Conservation (phyloP, 176 grass and related monocot genomes). For the Musa itinerans region DNA sequence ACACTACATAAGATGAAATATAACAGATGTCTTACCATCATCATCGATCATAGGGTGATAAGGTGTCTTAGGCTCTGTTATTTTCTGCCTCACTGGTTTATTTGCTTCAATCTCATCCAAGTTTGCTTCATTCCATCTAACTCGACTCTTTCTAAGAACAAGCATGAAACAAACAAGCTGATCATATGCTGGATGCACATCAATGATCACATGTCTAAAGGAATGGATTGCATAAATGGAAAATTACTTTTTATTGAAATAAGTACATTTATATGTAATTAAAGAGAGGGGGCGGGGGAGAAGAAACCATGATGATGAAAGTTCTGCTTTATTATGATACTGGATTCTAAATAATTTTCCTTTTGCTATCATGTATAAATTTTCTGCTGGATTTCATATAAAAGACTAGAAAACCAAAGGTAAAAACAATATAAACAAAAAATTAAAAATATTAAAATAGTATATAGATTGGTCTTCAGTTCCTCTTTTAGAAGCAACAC, state of each 20-base stretch:
- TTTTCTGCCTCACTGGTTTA: slow-evolving; percentile 91
- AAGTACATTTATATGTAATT: too few relatives aligned
- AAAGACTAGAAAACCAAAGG: too few relatives aligned
- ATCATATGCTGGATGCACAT: neutral
- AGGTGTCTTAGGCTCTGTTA: slow-evolving; percentile 93
- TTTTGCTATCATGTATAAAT: too few relatives aligned
- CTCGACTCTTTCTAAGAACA: slow-evolving; percentile 30
- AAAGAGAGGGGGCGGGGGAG: too few relatives aligned
- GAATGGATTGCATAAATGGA: neutral
- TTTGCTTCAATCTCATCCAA: slow-evolving; percentile 90
- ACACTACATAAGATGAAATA: neutral
- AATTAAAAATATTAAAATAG: too few relatives aligned
- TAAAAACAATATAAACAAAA: too few relatives aligned
- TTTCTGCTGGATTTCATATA: too few relatives aligned
- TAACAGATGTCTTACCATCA: slow-evolving; percentile 40
- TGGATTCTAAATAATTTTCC: too few relatives aligned
- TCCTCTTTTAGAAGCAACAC: too few relatives aligned
- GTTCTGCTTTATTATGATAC: too few relatives aligned
- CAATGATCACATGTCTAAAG: neutral
- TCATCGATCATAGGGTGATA: slow-evolving; percentile 85
- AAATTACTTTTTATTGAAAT: neutral
- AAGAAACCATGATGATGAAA: too few relatives aligned
- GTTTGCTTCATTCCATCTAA: slow-evolving; percentile 88
- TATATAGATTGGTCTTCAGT: too few relatives aligned
- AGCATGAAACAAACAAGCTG: neutral